Conservation (phyloP, 2,329 filamentous ascomycete genomes). For the Aureobasidium vineae region DNA sequence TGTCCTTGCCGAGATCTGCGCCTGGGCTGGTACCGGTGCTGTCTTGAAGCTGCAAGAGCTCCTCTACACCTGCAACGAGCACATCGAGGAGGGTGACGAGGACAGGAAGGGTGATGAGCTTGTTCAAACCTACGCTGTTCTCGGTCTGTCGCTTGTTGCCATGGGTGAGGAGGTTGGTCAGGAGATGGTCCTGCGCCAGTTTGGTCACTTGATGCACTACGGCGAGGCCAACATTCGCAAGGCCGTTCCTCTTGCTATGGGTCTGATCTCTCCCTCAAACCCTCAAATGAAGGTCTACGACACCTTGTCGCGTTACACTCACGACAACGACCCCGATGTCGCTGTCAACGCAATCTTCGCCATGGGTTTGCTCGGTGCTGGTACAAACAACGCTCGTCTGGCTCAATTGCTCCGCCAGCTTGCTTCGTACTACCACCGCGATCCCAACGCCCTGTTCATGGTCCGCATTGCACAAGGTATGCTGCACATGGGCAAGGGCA, state of each 20-base stretch:
- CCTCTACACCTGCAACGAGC: conserved; percentile 96
- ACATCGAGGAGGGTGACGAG: conserved; percentile 82
- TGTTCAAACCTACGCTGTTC: conserved; percentile 90
- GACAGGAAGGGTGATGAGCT: conserved; percentile 90
- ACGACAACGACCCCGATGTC: conserved; percentile 98
- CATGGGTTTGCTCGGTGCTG: conserved; percentile 94
- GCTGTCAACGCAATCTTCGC: conserved; percentile 98
- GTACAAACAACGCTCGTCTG: conserved; percentile 95
- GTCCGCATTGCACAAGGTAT: conserved; percentile 97
- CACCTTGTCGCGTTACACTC: conserved; percentile 92
- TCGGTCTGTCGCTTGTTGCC: conserved; percentile 88
- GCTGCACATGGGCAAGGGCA: conserved; percentile 98
- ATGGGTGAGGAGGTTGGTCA: conserved; percentile 99
- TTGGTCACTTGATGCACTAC: conserved; percentile 98
- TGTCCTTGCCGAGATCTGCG: conserved; percentile 92
- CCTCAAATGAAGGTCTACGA: conserved; percentile 99
- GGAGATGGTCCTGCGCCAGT: conserved; percentile 97
- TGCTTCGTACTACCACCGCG: conserved; percentile 96
- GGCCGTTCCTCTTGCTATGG: conserved; percentile 94
- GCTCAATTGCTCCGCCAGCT: conserved; percentile 92
- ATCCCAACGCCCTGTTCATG: conserved; percentile 97
- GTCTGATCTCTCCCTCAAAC: conserved; percentile 93
- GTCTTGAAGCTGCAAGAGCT: conserved; percentile 97
- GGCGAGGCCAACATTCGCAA: conserved; percentile 96
- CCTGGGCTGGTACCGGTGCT: conserved; percentile 95